Base-by-base conservation (phyloP, 257 asterid genomes). In the Solanum commersonii region DNA sequence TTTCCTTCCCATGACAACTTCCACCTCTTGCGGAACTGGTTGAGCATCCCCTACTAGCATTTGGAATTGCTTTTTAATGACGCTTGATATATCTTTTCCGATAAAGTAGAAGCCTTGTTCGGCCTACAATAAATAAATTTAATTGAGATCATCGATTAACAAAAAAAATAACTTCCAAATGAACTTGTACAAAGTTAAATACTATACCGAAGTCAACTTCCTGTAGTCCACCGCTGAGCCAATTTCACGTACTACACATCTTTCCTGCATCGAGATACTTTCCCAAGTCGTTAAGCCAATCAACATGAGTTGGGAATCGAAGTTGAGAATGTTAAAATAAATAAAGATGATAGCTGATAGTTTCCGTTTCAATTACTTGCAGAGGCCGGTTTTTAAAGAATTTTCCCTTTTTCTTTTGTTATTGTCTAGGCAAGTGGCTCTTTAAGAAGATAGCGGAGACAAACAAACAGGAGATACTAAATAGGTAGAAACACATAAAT, bases 1-100 rank as follows among this genome's bases (percentile, higher is more conserved):
- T 91, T 93, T 95, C 91, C 98, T 95, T 63, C 99, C 99, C 99
- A 96, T 96, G 89, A 96, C 94, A 89, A 96, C 98, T 88, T 95
- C 97, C 40, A 95, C 98, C 88, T 92, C 96, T 85, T 95, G 98
- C 8, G 96, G 94, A 87, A 91, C 84, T 56, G 96, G 93, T 86
- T 72, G 83, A 74, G 91, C 90, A 12, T 94, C 92, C 81, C 96
- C 98, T 59, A 94, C 88, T 89, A 96, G 87, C 87, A 93, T 92
- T 86, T 91, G 92, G 85, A 96, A 96, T 88, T 96, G 94, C 86
- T 95, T 94, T 86, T 90, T 92, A 49, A 96, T 95, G 87, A 96
- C 89, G 86, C 87, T 88, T 0, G 98, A 90, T 46, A 93, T 90
- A 87, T 95, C 89, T 49, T 87, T 88, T 34, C 99, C 93, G 4